phyloP scores from a whole-genome alignment of 2,329 filamentous ascomycete genomes.

The Tolypocladium sp. region DNA sequence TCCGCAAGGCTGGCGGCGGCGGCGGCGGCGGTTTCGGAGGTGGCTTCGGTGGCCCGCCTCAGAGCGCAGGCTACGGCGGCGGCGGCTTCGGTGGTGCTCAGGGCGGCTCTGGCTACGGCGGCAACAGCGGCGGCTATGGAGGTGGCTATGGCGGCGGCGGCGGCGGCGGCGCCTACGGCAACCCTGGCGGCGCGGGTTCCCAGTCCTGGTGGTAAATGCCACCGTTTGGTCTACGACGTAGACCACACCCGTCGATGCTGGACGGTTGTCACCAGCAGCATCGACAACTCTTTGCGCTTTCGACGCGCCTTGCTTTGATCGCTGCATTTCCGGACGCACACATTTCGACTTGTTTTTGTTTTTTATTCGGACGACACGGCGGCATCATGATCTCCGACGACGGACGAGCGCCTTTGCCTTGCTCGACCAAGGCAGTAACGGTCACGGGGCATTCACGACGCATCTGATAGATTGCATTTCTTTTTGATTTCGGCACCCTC shows the following conservation, averaged over 20 bases:
- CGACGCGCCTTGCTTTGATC: slow-evolving; percentile 9
- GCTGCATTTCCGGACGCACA: slow-evolving; percentile 11
- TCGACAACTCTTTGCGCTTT: slow-evolving; percentile 6
- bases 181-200: slow-evolving; percentile 60
- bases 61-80: slow-evolving; percentile 29
- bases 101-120: slow-evolving; percentile 28
- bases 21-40: slow-evolving; percentile 32
- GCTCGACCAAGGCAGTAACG: slow-evolving; percentile 24
- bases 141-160: slow-evolving; percentile 34
- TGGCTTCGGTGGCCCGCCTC: slow-evolving; percentile 17
- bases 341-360: slow-evolving; percentile 11
- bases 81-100: slow-evolving; percentile 26
- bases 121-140: slow-evolving; percentile 27
- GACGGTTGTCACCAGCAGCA: background rate
- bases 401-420: slow-evolving; percentile 21
- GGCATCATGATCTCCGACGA: slow-evolving; percentile 30
- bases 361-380: slow-evolving; percentile 24
- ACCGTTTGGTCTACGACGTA: slow-evolving; percentile 32
- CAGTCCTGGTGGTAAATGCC: slow-evolving; percentile 55
- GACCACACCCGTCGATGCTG: slow-evolving; percentile 1
- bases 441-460: slow-evolving; percentile 31
- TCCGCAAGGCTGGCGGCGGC: slow-evolving; percentile 65
- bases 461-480: slow-evolving; percentile 35
- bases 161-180: slow-evolving; percentile 43
- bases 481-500: slow-evolving; percentile 32